Percentiles rank a stretch among this genome's conserved stretches.
Evolutionary conservation across 1,139 yeast genomes (phyloP).

Genomic region (Suhomyces ambrosiae): DNA sequence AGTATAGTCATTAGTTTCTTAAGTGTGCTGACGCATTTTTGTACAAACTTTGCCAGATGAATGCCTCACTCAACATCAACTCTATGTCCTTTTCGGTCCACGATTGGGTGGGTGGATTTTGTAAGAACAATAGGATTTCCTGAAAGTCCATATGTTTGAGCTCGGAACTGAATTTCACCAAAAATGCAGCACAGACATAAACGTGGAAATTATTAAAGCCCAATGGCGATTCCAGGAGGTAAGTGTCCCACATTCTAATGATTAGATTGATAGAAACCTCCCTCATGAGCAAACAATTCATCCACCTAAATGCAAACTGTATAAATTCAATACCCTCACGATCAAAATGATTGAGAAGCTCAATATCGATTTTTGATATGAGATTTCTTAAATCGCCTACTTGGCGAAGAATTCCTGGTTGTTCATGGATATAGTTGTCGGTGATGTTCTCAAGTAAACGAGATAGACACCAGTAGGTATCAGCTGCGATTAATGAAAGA

Average conservation of each 20-base stretch:
- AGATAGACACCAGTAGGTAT: constrained; percentile 94
- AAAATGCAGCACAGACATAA: constrained; percentile 97
- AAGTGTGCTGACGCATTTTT: constrained; percentile 87
- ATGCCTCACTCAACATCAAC: constrained; percentile 90
- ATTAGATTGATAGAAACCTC: constrained; percentile 79
- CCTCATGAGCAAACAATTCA: constrained; percentile 96
- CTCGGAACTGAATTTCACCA: constrained; percentile 80
- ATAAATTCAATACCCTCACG: constrained; percentile 85
- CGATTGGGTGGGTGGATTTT: constrained; percentile 77
- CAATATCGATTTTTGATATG: constrained; percentile 76
- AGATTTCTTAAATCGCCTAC: constrained; percentile 78
- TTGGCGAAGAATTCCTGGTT: constrained; percentile 94
- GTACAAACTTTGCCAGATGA: constrained; percentile 91
- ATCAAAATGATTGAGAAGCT: constrained; percentile 72
- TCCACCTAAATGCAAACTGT: constrained; percentile 97
- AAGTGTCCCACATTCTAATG: constrained; percentile 98
- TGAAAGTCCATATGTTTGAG: constrained; percentile 90
- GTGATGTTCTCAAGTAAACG: constrained; percentile 90
- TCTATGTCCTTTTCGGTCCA: constrained; percentile 95
- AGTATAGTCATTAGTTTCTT: constrained; percentile 22
- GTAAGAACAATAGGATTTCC: constrained; percentile 86
- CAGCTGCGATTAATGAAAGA: constrained; percentile 70
- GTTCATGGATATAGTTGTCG: constrained; percentile 95
- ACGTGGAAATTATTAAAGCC: constrained; percentile 94
- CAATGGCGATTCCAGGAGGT: constrained; percentile 81